These are phyloP conservation scores for Saprolegnia diclina DNA, from an alignment of 352 stramenopile genomes.

Conservation along the genomic window DNA sequence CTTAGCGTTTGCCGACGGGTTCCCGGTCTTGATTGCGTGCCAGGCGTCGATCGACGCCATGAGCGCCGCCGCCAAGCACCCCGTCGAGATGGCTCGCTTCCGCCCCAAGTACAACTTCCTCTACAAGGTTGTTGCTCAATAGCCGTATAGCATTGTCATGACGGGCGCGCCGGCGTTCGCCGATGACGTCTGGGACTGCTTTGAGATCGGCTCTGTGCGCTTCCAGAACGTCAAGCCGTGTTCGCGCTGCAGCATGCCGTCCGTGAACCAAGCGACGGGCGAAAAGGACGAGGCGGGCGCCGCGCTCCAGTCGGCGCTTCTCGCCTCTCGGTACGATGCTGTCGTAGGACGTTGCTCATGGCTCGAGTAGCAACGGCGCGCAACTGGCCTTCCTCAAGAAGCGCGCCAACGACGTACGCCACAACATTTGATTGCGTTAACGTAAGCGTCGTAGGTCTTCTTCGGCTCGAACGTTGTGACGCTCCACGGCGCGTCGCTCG, in stretches of 20 bases:
- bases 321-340: background rate
- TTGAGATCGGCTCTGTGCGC: slow-evolving; percentile 44
- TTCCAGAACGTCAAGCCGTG: slow-evolving; percentile 77
- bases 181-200: slow-evolving; percentile 67
- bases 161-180: slow-evolving; percentile 52
- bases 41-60: slow-evolving; percentile 55
- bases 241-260: slow-evolving; percentile 66
- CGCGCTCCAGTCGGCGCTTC: slow-evolving; percentile 37
- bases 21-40: slow-evolving; percentile 61
- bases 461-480: slow-evolving; percentile 75
- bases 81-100: slow-evolving; percentile 75
- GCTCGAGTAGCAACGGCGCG: slow-evolving; percentile 44
- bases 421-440: too few species aligned
- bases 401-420: slow-evolving; percentile 33
- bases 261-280: slow-evolving; percentile 64
- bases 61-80: slow-evolving; percentile 45
- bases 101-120: slow-evolving; percentile 58
- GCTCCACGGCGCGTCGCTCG: slow-evolving; percentile 35
- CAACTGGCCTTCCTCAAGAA: slow-evolving; percentile 52
- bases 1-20: slow-evolving; percentile 67
- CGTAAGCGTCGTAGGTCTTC: slow-evolving; percentile 34
- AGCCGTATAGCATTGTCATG: slow-evolving; percentile 57
- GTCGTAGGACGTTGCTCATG: background rate
- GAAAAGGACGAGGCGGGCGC: slow-evolving; percentile 41
- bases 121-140: background rate